A percentile compares a stretch with the other conserved stretches of the same genome.
phyloP scores from a whole-genome alignment of 208 protist genomes.

The Crithidia brevicula region DNA sequence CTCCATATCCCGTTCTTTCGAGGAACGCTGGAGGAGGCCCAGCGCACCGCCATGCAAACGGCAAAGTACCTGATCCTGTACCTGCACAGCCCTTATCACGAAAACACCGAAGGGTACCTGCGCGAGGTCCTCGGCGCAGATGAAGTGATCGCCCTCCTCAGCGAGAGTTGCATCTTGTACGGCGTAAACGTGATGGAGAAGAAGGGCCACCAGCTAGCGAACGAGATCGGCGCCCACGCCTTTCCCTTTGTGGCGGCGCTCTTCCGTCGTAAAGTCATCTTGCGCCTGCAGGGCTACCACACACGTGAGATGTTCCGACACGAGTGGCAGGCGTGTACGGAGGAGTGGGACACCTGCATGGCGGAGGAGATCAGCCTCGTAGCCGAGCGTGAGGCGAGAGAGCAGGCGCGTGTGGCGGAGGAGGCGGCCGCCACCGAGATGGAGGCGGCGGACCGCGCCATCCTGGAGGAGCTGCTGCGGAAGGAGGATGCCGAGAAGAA shows the following conservation, averaged over 20 bases:
- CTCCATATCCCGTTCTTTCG: constrained; percentile 59
- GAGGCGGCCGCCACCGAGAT: constrained; percentile 48
- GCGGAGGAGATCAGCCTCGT: constrained; percentile 68
- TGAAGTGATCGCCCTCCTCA: constrained; percentile 46
- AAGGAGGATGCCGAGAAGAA: constrained; percentile 28
- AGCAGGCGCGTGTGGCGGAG: constrained; percentile 52
- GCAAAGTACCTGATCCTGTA: constrained; percentile 76
- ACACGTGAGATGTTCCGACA: constrained; percentile 46
- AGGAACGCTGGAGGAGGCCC: constrained; percentile 66
- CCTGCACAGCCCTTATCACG: constrained; percentile 80
- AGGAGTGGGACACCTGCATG: constrained; percentile 63
- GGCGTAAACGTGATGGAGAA: constrained; percentile 57
- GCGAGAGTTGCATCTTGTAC: constrained; percentile 59
- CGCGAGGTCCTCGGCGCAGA: constrained; percentile 52
- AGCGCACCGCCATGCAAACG: constrained; percentile 43
- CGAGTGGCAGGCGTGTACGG: constrained; percentile 55
- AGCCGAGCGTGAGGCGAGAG: constrained; percentile 63
- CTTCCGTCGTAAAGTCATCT: constrained; percentile 54
- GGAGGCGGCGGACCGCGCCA: constrained; percentile 61
- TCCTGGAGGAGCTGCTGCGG: constrained; percentile 40
- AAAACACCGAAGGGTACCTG: constrained; percentile 68
- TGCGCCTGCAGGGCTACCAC: constrained; percentile 63
- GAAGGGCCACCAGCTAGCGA: constrained; percentile 50
- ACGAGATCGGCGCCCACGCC: constrained; percentile 52
- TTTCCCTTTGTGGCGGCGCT: constrained; percentile 73